Base-by-base conservation (phyloP, 192 early-diverging fungal species). In the Mycoemilia scoparia region DNA sequence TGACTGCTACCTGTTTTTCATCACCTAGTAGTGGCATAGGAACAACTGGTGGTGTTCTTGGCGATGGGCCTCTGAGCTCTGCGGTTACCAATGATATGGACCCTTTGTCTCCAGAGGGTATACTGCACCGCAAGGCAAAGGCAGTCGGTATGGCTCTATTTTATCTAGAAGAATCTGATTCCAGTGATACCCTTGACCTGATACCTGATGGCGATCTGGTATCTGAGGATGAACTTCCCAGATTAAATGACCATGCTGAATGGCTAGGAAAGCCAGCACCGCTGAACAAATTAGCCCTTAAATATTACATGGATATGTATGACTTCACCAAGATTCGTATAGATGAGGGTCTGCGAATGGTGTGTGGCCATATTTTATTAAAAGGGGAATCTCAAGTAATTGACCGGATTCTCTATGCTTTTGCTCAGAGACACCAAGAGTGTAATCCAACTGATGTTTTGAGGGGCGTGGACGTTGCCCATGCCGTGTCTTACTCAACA, bases 381-480 rank as follows among this genome's bases (percentile, higher is more conserved):
- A 81, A 79, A 30, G 92, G 81, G 18, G 92, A 97, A 55, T 74
- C 88, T 10, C 92, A 97, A 50, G 70, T 82, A 34, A 76, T 97
- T 20, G 87, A 87, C 56, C 73, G 92, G 18, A 76, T 97, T 24
- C 52, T 97, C 30, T 73, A 75, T 36, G 77, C 64, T 12, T 78
- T 95, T 58, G 69, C 87, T n/a, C 55, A 66, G 35, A 66, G 80
- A 1, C 95, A 77, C 48, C 79, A 77, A 52, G 64, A 72, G 22
- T 90, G 84, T 55, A 95, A 95, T 46, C 66, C 70, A 7, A 56
- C 71, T 33, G 53, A 56, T 21, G 32, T 34, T 13, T 45, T 69
- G 19, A 32, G 41, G 21, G 36, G 51, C 19, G 54, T 49, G 51
- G 89, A 90, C 46, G 69, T 84, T 16, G 84, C 87, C 1, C 78